Evolutionary conservation across 306 rosid species (phyloP).

Genomic region (Vicia sativa): DNA sequence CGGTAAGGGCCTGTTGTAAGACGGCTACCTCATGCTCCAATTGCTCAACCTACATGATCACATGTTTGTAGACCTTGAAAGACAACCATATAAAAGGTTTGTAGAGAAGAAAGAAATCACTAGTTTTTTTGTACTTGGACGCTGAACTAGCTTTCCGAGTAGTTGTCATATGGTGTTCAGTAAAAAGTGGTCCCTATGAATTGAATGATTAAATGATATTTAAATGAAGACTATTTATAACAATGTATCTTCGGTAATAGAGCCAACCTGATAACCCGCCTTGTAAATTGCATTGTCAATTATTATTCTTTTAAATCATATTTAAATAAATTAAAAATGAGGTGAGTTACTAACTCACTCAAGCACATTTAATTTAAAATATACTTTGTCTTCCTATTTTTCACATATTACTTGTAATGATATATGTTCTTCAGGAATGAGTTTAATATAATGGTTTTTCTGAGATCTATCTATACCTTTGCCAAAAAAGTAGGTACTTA

Average conservation of each 20-base stretch:
- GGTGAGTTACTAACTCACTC: not conserved
- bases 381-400: not conserved
- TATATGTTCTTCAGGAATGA: not conserved
- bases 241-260: not conserved
- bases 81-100: conserved; percentile 14
- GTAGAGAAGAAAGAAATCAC: conserved; percentile 31
- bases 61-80: conserved; percentile 34
- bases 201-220: conserved; percentile 26
- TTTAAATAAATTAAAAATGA: not conserved
- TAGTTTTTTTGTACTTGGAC: conserved; percentile 26
- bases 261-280: not conserved
- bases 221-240: conserved; percentile 16
- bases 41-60: conserved; percentile 72
- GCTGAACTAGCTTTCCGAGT: conserved; percentile 26
- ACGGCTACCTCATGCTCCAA: conserved; percentile 79
- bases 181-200: conserved; percentile 15
- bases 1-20: conserved; percentile 61
- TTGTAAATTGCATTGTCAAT: not conserved
- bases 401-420: conserved; percentile 19
- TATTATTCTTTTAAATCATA: not conserved
- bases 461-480: conserved; percentile 2
- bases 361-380: not conserved
- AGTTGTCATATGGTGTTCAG: conserved; percentile 23
- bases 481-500: conserved; percentile 4
- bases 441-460: not conserved